Conservation (phyloP, 371 early-diverging fungal genomes). For the Synchytrium microbalum region DNA sequence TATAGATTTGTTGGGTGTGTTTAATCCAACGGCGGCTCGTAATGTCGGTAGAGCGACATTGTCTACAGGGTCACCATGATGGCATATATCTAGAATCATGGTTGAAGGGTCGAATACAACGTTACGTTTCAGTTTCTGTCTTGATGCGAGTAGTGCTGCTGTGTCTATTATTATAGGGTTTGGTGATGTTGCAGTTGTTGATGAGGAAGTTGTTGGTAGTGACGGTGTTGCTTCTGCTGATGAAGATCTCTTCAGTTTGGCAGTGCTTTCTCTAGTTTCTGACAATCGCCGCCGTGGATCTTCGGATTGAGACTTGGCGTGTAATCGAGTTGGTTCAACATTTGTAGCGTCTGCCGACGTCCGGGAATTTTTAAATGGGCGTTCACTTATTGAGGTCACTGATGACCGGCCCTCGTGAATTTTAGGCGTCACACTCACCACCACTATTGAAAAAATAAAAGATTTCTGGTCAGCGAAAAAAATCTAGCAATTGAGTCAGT, state of each 20-base stretch:
- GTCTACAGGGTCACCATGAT: slow-evolving; percentile 12
- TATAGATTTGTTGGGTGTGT: background rate
- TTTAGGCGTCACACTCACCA: background rate
- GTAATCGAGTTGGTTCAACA: background rate
- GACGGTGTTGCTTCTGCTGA: slow-evolving; percentile 1
- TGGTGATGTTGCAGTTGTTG: background rate
- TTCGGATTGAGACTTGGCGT: background rate
- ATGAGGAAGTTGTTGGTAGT: background rate
- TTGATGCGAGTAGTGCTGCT: slow-evolving; percentile 4
- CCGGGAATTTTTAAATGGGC: too few species aligned
- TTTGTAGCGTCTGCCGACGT: too few species aligned
- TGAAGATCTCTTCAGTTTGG: background rate
- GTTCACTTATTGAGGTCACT: background rate
- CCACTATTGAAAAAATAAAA: too few species aligned
- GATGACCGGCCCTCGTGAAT: background rate
- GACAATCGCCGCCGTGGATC: background rate
- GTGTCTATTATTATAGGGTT: background rate
- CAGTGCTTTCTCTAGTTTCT: background rate
- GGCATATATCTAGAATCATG: slow-evolving; percentile 31
- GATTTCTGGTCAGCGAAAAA: too few species aligned
- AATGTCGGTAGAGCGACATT: slow-evolving; percentile 9
- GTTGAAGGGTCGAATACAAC: slow-evolving; percentile 28
- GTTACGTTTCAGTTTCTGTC: slow-evolving; percentile 6
- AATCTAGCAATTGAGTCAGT: background rate
- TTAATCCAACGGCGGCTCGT: background rate